Percentiles rank a stretch among this genome's conserved stretches.
phyloP scores from a whole-genome alignment of 148 eudicot species.

The Hydrangea macrophylla region DNA sequence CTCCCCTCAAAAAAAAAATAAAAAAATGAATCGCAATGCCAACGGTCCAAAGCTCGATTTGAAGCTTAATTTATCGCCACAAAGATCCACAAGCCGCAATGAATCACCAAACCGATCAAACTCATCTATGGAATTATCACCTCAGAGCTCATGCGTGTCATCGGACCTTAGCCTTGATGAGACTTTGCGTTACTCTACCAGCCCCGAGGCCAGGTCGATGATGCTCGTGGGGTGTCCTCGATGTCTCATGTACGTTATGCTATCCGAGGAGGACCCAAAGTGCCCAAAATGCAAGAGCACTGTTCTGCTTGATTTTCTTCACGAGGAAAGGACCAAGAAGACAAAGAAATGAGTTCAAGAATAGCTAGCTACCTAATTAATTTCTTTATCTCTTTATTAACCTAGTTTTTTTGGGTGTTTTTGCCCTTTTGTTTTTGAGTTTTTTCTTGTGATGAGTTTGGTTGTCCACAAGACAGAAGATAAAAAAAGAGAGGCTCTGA shows the following conservation, averaged over 20 bases:
- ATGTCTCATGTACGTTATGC: slow-evolving; percentile 56
- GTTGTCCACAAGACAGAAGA: neutral
- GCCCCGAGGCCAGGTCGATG: slow-evolving; percentile 38
- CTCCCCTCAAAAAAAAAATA: too few relatives aligned
- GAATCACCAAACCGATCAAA: too few relatives aligned
- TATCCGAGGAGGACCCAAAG: slow-evolving; percentile 36
- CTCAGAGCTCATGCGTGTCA: slow-evolving; percentile 39
- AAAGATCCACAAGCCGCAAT: too few relatives aligned
- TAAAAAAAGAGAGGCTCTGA: neutral
- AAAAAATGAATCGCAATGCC: too few relatives aligned
- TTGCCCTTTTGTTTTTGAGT: neutral
- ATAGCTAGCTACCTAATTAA: neutral
- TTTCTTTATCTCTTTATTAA: neutral
- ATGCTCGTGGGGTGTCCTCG: too few relatives aligned
- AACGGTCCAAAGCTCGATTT: slow-evolving; percentile 25
- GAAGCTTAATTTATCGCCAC: slow-evolving; percentile 45
- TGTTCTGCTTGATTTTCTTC: slow-evolving; percentile 43
- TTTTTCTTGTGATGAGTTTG: neutral
- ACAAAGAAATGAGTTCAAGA: neutral
- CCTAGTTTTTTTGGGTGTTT: neutral
- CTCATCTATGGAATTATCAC: too few relatives aligned
- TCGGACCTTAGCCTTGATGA: slow-evolving; percentile 44
- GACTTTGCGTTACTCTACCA: slow-evolving; percentile 41
- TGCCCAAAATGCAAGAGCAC: slow-evolving; percentile 56
- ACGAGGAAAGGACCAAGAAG: slow-evolving; percentile 10